Base-by-base conservation (phyloP, 2,329 filamentous ascomycete genomes). In the Xylariaceae sp. region DNA sequence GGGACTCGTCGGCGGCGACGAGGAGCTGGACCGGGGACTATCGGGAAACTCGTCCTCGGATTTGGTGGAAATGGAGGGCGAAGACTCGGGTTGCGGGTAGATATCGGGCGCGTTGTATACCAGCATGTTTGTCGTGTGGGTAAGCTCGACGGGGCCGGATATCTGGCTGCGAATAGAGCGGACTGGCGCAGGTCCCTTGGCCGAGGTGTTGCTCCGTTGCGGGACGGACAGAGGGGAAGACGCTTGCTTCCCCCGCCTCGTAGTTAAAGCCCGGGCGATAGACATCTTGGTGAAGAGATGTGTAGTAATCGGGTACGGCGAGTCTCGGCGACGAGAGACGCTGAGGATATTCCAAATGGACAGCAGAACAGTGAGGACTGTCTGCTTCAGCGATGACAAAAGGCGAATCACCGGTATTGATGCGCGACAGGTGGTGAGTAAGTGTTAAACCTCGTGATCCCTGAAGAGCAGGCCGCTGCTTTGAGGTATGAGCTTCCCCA, bases 61-160 rank as follows among this genome's bases (percentile, higher is more conserved):
- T 46, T 72, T 70, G 38, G 59, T 63, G 3, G 71, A 67, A 19
- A 63, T 65, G 49, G 67, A 67, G 53, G 66, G 66, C 9, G 66
- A 64, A n/a, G 55, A 49, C n/a, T 68, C 62, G 3, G 72, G 67
- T 18, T 53, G 50, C 45, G 57, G 52, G 53, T 70, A 64, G 15
- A 95, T 79, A 55, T 95, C 83, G 32, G 90, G 90, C 8, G 92
- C 89, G 55, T 90, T 90, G 71, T 94, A 94, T 6, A 87, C 88
- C 35, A 95, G 80, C 75, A 93, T 87, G 61, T 96, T 98, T 48
- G 92, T 96, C 5, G 90, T 94, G 39, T 92, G 93, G 31, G 95
- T 69, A 43, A 98, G 72, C 59, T 88, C 80, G 33, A 94, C 72
- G 1, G 92, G 92, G 3, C 72, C 77, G 1, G 92, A 98, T 56